Percentiles rank a stretch among this genome's conserved stretches.
These are phyloP conservation scores for Clavispora carvajalis DNA, from an alignment of 805 yeast species.

Conservation along the genomic window DNA sequence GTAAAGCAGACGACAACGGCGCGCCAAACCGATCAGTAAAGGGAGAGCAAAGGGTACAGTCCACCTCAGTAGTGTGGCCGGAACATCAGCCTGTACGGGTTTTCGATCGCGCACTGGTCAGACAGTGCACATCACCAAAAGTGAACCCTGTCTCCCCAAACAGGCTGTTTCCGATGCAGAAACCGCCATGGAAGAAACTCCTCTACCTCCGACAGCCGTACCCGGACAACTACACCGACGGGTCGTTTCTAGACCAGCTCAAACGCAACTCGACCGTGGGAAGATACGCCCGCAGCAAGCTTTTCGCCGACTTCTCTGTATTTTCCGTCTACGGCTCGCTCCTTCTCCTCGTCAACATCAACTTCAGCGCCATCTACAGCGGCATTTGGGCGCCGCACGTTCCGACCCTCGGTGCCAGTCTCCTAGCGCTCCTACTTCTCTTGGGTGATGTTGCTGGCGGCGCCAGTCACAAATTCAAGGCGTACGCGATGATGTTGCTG, in stretches of 20 bases:
- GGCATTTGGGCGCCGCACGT: slow-evolving; percentile 44
- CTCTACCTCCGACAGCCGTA: slow-evolving; percentile 81
- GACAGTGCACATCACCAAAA: no score
- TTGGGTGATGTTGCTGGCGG: slow-evolving; percentile 9
- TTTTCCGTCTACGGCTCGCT: slow-evolving; percentile 62
- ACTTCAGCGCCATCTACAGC: slow-evolving; percentile 59
- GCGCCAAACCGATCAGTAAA: no score
- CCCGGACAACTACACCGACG: slow-evolving; percentile 89
- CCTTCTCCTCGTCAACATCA: slow-evolving; percentile 56
- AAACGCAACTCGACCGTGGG: slow-evolving; percentile 72
- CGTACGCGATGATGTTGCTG: slow-evolving; percentile 63
- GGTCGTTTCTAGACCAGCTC: slow-evolving; percentile 73
- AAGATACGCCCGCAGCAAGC: slow-evolving; percentile 54
- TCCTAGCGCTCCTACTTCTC: slow-evolving; percentile 30
- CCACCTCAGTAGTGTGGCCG: no score
- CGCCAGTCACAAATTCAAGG: slow-evolving; percentile 39
- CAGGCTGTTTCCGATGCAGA: not conserved
- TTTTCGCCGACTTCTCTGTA: slow-evolving; percentile 68
- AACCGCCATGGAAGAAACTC: slow-evolving; percentile 64
- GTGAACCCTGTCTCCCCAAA: no score
- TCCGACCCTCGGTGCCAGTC: slow-evolving; percentile 29
- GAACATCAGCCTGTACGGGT: not conserved
- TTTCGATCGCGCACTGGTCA: not conserved
- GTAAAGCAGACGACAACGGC: no score
- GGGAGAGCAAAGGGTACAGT: no score